phyloP scores from a whole-genome alignment of 1,284 basidiomycete species.

The Blastosporella zonata region DNA sequence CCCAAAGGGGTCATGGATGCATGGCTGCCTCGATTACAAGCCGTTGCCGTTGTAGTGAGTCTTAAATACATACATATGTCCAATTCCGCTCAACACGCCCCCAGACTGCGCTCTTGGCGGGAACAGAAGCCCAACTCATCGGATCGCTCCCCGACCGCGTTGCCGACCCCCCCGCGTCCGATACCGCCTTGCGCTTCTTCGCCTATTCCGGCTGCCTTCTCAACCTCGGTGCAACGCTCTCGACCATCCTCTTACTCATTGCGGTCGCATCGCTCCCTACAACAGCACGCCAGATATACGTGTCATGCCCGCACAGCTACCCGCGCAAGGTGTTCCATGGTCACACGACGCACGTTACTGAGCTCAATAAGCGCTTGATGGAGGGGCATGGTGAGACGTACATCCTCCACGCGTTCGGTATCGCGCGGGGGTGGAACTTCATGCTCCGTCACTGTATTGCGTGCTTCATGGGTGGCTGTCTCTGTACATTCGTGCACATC shows the following conservation, averaged over 20 bases:
- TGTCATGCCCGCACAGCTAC: slow-evolving; percentile 18
- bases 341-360: slow-evolving; percentile 5
- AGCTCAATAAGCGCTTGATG: slow-evolving; percentile 16
- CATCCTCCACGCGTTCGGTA: slow-evolving; percentile 20
- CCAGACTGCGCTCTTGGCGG: slow-evolving; percentile 21
- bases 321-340: slow-evolving; percentile 17
- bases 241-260: slow-evolving; percentile 22
- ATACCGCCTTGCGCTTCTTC: slow-evolving; percentile 19
- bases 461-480: slow-evolving; percentile 17
- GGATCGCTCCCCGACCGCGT: slow-evolving; percentile 10
- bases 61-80: not conserved
- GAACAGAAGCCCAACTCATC: slow-evolving; percentile 19
- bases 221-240: slow-evolving; percentile 22
- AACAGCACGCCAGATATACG: slow-evolving; percentile 20
- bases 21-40: slow-evolving; percentile 21
- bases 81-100: not conserved
- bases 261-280: slow-evolving; percentile 21
- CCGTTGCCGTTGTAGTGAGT: slow-evolving; percentile 20
- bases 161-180: slow-evolving; percentile 2
- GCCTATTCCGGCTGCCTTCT: slow-evolving; percentile 20
- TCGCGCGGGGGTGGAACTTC: slow-evolving; percentile 18
- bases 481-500: slow-evolving; percentile 17
- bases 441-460: slow-evolving; percentile 19
- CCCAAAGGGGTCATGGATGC: slow-evolving; percentile 20
- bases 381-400: slow-evolving; percentile 21